phyloP scores from a whole-genome alignment of 108 stramenopile species.

The Ochromonas danica region DNA sequence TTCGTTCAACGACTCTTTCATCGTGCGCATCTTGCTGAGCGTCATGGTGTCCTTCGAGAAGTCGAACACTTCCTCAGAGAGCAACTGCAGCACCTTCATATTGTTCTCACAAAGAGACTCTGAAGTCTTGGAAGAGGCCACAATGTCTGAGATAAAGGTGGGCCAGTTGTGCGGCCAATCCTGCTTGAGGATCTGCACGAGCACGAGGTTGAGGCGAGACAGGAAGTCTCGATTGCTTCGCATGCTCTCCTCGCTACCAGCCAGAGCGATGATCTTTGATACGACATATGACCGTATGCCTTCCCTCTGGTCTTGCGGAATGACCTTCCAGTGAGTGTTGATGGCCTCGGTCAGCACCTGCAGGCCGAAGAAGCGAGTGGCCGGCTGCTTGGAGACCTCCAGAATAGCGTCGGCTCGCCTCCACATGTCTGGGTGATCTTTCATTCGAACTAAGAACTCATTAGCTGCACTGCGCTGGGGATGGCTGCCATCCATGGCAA shows the following conservation, averaged over 20 bases:
- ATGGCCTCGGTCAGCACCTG: conserved; percentile 58
- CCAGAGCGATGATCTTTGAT: conserved; percentile 75
- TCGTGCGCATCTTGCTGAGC: conserved; percentile 38
- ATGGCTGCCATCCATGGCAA: conserved; percentile 51
- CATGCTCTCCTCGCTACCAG: conserved; percentile 41
- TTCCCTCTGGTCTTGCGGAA: conserved; percentile 72
- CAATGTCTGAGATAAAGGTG: conserved; percentile 92
- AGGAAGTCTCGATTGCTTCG: conserved; percentile 38
- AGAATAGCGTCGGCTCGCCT: conserved; percentile 51
- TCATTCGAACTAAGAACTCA: conserved; percentile 50
- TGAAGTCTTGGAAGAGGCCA: conserved; percentile 72
- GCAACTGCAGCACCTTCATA: conserved; percentile 95
- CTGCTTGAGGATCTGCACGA: conserved; percentile 97
- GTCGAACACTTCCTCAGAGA: conserved; percentile 98
- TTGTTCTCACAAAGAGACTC: conserved; percentile 99
- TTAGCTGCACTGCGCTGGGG: conserved; percentile 50
- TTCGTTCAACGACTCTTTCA: conserved; percentile 72
- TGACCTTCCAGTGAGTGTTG: conserved; percentile 57
- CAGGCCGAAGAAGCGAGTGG: conserved; percentile 56
- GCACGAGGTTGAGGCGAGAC: conserved; percentile 71
- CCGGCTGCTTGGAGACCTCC: conserved; percentile 48
- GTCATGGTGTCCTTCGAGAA: conserved; percentile 93
- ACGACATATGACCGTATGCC: conserved; percentile 97
- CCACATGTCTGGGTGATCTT: conserved; percentile 59
- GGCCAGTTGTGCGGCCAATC: conserved; percentile 99